Evolutionary conservation across 331 rosid genomes (phyloP).

Genomic region (Acacia pycnantha): DNA sequence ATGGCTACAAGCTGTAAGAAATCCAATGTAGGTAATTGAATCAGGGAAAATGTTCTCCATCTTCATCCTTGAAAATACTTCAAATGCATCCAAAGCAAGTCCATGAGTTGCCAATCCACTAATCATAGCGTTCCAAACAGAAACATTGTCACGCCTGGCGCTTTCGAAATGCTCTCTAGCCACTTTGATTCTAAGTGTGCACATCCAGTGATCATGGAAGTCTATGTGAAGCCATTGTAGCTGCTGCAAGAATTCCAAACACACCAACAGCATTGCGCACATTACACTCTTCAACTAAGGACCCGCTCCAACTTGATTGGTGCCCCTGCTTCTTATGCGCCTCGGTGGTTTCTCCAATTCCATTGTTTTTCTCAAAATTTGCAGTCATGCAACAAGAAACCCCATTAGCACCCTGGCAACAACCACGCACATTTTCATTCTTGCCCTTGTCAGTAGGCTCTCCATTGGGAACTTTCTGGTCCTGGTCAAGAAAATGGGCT

Average conservation of each 20-base stretch:
- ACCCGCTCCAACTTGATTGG: constrained; percentile 40
- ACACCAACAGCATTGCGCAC: constrained; percentile 52
- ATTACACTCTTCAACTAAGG: constrained; percentile 54
- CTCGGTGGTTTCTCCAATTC: constrained; percentile 27
- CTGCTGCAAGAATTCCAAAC: constrained; percentile 68
- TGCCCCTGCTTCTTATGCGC: constrained; percentile 38
- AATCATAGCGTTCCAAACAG: constrained; percentile 80
- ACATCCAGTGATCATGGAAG: no score
- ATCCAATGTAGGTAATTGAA: constrained; percentile 57
- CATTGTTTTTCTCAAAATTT: constrained; percentile 48
- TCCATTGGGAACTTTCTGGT: constrained; percentile 58
- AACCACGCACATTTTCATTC: constrained; percentile 54
- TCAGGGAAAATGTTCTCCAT: constrained; percentile 51
- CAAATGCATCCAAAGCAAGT: constrained; percentile 51
- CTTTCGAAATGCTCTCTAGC: constrained; percentile 48
- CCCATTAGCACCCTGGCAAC: constrained; percentile 89
- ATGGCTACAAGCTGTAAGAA: constrained; percentile 70
- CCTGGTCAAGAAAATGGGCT: no score
- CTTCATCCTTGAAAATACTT: constrained; percentile 61
- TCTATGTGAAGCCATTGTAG: constrained; percentile 71
- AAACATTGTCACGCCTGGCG: constrained; percentile 42
- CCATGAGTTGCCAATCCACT: constrained; percentile 72
- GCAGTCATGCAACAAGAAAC: constrained; percentile 74
- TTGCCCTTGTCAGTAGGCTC: constrained; percentile 36
- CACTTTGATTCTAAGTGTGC: constrained; percentile 50